These are phyloP conservation scores for Sclerotinia nivalis DNA, from an alignment of 2,329 filamentous ascomycete genomes.

Conservation along the genomic window DNA sequence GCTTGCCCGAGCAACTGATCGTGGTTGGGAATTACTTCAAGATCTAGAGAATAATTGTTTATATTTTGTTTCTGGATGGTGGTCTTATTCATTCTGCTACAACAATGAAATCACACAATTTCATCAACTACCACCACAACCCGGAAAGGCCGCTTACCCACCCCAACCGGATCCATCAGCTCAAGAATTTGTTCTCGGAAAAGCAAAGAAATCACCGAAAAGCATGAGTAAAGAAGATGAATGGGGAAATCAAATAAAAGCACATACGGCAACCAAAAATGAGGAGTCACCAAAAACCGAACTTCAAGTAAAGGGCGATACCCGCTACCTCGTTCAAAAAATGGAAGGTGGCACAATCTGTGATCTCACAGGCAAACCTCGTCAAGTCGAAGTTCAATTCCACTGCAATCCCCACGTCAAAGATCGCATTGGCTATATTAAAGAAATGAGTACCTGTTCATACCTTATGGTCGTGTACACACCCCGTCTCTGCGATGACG, in stretches of 20 bases:
- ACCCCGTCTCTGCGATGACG: conserved; percentile 70
- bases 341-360: conserved; percentile 66
- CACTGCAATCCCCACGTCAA: conserved; percentile 62
- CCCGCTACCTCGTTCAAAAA: conserved; percentile 68
- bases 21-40: conserved; percentile 66
- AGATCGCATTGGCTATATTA: conserved; percentile 70
- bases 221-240: conserved; percentile 42
- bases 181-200: conserved; percentile 64
- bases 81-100: conserved; percentile 76
- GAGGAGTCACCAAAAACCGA: conserved; percentile 45
- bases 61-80: conserved; percentile 73
- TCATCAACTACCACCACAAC: conserved; percentile 64
- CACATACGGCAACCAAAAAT: conserved; percentile 32
- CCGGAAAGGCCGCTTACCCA: conserved; percentile 61
- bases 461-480: conserved; percentile 76
- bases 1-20: conserved; percentile 63
- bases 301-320: conserved; percentile 65
- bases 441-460: conserved; percentile 69
- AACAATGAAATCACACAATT: conserved; percentile 71
- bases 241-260: conserved; percentile 39
- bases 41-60: conserved; percentile 69
- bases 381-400: conserved; percentile 65
- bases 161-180: conserved; percentile 65
- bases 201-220: conserved; percentile 44
- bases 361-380: conserved; percentile 67